phyloP scores from a whole-genome alignment of 257 asterid species.

The Prunella vulgaris region DNA sequence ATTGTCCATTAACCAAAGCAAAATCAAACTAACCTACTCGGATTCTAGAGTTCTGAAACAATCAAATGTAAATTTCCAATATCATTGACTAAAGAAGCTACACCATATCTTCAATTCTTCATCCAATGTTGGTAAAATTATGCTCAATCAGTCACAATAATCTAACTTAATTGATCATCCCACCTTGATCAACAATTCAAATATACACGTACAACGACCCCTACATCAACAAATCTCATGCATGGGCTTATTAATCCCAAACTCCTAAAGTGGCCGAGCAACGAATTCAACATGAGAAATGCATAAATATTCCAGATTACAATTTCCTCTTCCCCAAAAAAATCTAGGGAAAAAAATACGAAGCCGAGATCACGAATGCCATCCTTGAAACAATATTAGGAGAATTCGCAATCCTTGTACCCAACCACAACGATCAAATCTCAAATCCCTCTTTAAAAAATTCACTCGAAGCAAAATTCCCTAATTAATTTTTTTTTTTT shows the following conservation, averaged over 20 bases:
- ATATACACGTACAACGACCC: conserved; percentile 7
- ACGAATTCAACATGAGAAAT: conserved; percentile 9
- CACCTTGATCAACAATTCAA: conserved; percentile 12
- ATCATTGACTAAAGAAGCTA: conserved; percentile 12
- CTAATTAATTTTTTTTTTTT: too few species aligned
- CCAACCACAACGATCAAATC: conserved; percentile 14
- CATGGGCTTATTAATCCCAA: conserved; percentile 7
- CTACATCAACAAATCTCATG: not conserved
- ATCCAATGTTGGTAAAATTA: conserved; percentile 5
- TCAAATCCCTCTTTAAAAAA: conserved; percentile 5
- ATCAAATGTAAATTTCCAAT: not conserved
- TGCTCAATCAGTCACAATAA: not conserved
- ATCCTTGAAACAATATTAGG: not conserved
- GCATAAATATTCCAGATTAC: not conserved
- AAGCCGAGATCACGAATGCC: conserved; percentile 15
- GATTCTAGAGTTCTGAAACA: not conserved
- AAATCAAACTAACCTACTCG: not conserved
- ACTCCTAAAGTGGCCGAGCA: conserved; percentile 16
- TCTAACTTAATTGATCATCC: conserved; percentile 8
- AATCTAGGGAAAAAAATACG: not conserved
- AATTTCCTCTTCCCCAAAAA: not conserved
- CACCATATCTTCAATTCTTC: conserved; percentile 5
- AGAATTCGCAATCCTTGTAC: conserved; percentile 1
- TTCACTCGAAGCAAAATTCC: not conserved
- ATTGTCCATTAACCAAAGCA: conserved; percentile 6